Percentiles rank a stretch among this genome's conserved stretches.
Conservation (phyloP, 306 rosid genomes). For the Vachellia collinsii region DNA sequence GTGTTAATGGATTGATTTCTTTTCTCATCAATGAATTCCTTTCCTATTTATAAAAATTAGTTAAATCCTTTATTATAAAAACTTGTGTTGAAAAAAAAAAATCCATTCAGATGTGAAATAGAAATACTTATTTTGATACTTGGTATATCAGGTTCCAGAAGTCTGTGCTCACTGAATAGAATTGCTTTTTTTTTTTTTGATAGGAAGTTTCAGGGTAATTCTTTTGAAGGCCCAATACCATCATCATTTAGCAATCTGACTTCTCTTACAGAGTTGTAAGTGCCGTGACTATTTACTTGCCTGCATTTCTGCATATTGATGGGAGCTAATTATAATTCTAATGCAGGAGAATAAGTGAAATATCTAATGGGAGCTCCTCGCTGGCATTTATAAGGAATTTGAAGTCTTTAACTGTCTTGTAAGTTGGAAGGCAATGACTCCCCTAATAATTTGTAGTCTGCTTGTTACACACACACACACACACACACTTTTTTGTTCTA, state of each 20-base stretch:
- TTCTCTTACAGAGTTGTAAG: conserved; percentile 71
- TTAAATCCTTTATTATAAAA: no score
- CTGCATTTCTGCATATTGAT: conserved; percentile 1
- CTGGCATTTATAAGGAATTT: conserved; percentile 62
- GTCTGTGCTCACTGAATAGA: conserved; percentile 19
- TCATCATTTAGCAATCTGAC: conserved; percentile 66
- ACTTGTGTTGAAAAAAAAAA: no score
- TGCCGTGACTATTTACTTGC: conserved; percentile 24
- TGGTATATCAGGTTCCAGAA: background rate
- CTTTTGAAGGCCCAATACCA: conserved; percentile 75
- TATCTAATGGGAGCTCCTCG: conserved; percentile 77
- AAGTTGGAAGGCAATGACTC: conserved; percentile 28
- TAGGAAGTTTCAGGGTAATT: conserved; percentile 88
- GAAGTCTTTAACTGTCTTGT: conserved; percentile 66
- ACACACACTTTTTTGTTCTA: background rate
- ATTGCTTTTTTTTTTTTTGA: conserved; percentile 22
- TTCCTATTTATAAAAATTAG: no score
- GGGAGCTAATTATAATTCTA: conserved; percentile 32
- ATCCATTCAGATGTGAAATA: background rate
- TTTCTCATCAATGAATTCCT: no score
- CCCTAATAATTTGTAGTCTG: no score
- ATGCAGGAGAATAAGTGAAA: conserved; percentile 62
- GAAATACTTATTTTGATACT: background rate
- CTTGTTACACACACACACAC: no score
- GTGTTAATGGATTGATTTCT: no score